Evolutionary conservation across 1,284 basidiomycete species (phyloP).

Genomic region (Cutaneotrichosporon sp.): DNA sequence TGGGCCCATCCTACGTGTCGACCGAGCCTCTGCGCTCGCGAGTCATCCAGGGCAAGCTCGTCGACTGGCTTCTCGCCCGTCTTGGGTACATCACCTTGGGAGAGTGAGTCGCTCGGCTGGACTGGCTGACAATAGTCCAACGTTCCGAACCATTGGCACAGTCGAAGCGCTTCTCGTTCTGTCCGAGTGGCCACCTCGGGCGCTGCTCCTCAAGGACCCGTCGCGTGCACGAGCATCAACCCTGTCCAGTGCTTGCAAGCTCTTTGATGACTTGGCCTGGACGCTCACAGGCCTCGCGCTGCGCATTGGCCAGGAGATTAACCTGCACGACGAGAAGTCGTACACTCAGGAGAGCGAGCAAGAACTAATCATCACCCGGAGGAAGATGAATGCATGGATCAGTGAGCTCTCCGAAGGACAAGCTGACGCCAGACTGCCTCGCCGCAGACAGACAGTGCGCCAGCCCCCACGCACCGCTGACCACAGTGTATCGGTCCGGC

Average conservation of each 20-base stretch:
- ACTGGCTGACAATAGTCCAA: not conserved
- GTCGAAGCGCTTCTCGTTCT: slow-evolving; percentile 24
- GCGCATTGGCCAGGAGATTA: slow-evolving; percentile 28
- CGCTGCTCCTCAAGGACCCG: slow-evolving; percentile 14
- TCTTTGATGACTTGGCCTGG: slow-evolving; percentile 31
- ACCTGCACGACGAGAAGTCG: slow-evolving; percentile 23
- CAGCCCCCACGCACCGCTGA: not conserved
- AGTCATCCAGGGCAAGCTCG: slow-evolving; percentile 23
- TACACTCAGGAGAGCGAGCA: slow-evolving; percentile 12
- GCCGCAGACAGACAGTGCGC: slow-evolving; percentile 29
- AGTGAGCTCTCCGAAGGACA: slow-evolving; percentile 12
- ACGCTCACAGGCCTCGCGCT: slow-evolving; percentile 28
- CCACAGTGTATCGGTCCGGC: slow-evolving; percentile 25
- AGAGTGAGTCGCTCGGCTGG: slow-evolving; percentile 18
- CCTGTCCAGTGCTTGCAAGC: slow-evolving; percentile 19
- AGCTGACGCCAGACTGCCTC: slow-evolving; percentile 20
- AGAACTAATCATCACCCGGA: slow-evolving; percentile 1
- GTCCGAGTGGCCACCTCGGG: slow-evolving; percentile 29
- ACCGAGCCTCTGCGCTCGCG: slow-evolving; percentile 21
- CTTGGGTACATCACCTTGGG: slow-evolving; percentile 27
- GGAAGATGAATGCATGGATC: slow-evolving; percentile 25
- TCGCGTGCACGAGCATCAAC: not conserved
- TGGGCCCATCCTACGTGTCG: slow-evolving; percentile 26
- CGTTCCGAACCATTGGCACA: slow-evolving; percentile 20
- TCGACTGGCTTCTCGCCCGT: slow-evolving; percentile 21